Conservation (phyloP, 192 early-diverging fungal genomes). For the Gryganskiella cystojenkinii region DNA sequence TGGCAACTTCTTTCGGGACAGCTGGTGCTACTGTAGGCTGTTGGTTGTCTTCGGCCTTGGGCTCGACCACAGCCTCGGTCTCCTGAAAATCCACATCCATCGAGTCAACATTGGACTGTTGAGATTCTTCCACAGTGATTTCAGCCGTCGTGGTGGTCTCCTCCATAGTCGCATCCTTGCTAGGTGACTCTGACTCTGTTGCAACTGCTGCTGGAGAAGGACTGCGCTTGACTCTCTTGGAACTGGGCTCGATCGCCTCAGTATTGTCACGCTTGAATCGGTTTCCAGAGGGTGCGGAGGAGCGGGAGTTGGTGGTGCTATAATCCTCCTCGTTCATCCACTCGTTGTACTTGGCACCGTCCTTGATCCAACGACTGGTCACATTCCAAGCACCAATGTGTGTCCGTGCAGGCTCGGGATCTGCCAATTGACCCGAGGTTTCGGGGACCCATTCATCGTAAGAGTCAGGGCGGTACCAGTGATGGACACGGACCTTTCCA, state of each 20-base stretch:
- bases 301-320: slow-evolving; percentile 37
- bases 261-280: slow-evolving; percentile 48
- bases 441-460: slow-evolving; percentile 79
- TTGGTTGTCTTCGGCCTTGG: slow-evolving; percentile 18
- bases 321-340: slow-evolving; percentile 92
- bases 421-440: slow-evolving; percentile 62
- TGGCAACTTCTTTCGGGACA: slow-evolving; percentile 32
- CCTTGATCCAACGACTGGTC: slow-evolving; percentile 76
- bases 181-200: too few species aligned
- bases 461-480: slow-evolving; percentile 84
- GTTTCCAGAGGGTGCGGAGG: slow-evolving; percentile 7
- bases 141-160: slow-evolving; percentile 5
- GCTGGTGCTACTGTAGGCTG: slow-evolving; percentile 19
- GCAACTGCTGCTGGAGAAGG: slow-evolving; percentile 18
- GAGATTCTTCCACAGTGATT: background rate
- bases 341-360: slow-evolving; percentile 78
- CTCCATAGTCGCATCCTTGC: slow-evolving; percentile 35
- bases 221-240: slow-evolving; percentile 49
- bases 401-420: slow-evolving; percentile 65
- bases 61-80: background rate
- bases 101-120: slow-evolving; percentile 22
- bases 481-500: slow-evolving; percentile 73
- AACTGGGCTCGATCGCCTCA: slow-evolving; percentile 13
- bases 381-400: slow-evolving; percentile 78
- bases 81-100: slow-evolving; percentile 44